Evolutionary conservation across 768 basidiomycete species (phyloP), one percentile per base, ranked within the genome.

Genomic region (Nidularia pulvinata): DNA sequence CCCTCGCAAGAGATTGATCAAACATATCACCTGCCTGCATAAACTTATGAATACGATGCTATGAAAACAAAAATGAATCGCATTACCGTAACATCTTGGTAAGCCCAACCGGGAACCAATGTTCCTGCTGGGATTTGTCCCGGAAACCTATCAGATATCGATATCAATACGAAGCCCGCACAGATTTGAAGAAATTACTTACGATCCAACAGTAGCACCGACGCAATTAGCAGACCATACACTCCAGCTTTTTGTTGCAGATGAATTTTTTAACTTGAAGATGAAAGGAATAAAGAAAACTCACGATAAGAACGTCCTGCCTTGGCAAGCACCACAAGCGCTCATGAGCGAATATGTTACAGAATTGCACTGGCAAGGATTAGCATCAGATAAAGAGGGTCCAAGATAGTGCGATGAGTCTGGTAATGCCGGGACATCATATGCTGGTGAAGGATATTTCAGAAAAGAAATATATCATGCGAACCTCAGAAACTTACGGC

Each of bases 41-140:
- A 47, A 25, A 32, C 11, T 22, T 11, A 32, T 16, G 25, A 13
- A 14, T 16, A 47, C n/a, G 6, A 6, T 14, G 4, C 25, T 47
- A 2, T 19, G 46, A 16, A 14, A 55, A 25, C 10, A 16, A 36
- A 55, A 14, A 50, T 11, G 5, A n/a, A 16, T 14, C 22, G 30
- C 7, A 55, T 45, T 60, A 78, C 77, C 60, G 71, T 64, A 19
- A 86, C 78, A 52, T 84, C 77, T 34, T 81, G 66, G 55, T 79
- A 88, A 10, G 85, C 85, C 86, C 86, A 88, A 9, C 75, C 76
- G 7, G 85, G 86, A 16, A 88, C 73, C 9, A 71, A 67, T 1
- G 80, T 72, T 7, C 76, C 77, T 0, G 59, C 54, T 2, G 86
- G 85, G 47, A 87, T 65, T n/a, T 65, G 59, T 11, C 67, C 49